Evolutionary conservation across 257 asterid species (phyloP), one percentile per base, ranked within the genome.

Genomic region (Prunella vulgaris): DNA sequence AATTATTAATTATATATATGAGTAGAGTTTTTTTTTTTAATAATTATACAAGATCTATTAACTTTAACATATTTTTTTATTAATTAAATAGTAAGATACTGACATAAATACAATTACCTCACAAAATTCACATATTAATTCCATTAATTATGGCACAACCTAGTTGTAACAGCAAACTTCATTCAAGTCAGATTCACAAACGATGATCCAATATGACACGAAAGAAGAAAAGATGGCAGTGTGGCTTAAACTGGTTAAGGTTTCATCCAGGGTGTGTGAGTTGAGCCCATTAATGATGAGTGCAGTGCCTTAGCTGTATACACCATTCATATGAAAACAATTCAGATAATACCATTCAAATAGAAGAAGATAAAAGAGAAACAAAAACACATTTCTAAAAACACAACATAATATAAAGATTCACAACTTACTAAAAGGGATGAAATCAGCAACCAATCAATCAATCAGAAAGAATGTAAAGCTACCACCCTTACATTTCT

Each of bases 401-500:
- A n/a, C 28, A 35, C 24, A 49, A 42, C 9, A 25, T 4, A 37
- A 27, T 0, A 25, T 1, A 17, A 30, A 42, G 46, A 27, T 73
- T 28, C 15, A 54, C 37, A 27, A 21, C 52, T 40, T 18, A 30
- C 61, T 20, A 9, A 30, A 73, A 30, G 24, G 42, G 25, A 65
- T 40, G 54, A 20, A 8, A 21, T 49, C 66, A 62, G 57, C 52
- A 53, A 61, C 30, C 59, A 71, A 69, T 42, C 60, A 71, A 70
- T 58, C 42, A 64, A 66, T 52, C 67, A 57, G 53, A 74, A 58
- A 66, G 33, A 74, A 66, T 74, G 57, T 33, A 67, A 8, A 63
- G 61, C 63, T 57, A 57, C 42, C 40, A 27, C 66, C 46, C 27
- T 28, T 44, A 48, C 60, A 59, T 25, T 46, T 24, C 51, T 74